These are phyloP conservation scores for Pythium biforme DNA, from an alignment of 352 stramenopile species.

Conservation along the genomic window DNA sequence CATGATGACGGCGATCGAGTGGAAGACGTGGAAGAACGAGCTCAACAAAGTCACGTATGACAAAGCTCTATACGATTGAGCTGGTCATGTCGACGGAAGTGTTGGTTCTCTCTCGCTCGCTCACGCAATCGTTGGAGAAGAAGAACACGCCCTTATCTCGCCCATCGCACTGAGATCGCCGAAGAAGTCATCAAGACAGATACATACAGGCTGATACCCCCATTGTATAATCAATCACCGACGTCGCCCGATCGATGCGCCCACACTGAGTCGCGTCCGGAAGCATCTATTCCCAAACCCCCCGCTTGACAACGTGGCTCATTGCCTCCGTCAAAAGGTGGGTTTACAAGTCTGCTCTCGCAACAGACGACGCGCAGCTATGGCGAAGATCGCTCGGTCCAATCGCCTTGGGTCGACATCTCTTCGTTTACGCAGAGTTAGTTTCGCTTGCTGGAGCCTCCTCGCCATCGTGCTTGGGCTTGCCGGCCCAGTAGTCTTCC, in stretches of 20 bases:
- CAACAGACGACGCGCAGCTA: background rate
- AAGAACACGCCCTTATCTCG: constrained; percentile 8
- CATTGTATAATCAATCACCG: constrained; percentile 34
- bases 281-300: background rate
- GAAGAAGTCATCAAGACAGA: constrained; percentile 26
- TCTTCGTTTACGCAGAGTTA: constrained; percentile 12
- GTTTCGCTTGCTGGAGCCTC: constrained; percentile 13
- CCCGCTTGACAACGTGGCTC: too few species aligned
- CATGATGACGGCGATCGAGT: constrained; percentile 83
- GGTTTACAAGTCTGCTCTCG: background rate
- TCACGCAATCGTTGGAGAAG: background rate
- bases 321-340: background rate
- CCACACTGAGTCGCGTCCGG: background rate
- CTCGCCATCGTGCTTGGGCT: constrained; percentile 44
- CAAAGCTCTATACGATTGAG: constrained; percentile 77
- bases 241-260: constrained; percentile 2
- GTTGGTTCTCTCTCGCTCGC: background rate
- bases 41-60: constrained; percentile 72
- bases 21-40: constrained; percentile 83
- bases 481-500: constrained; percentile 88
- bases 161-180: background rate
- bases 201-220: constrained; percentile 25
- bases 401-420: constrained; percentile 1
- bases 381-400: background rate
- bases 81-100: background rate